A percentile compares a stretch with the other conserved stretches of the same genome.
Conservation (phyloP, 306 rosid species). For the Pyrus pyrifolia region DNA sequence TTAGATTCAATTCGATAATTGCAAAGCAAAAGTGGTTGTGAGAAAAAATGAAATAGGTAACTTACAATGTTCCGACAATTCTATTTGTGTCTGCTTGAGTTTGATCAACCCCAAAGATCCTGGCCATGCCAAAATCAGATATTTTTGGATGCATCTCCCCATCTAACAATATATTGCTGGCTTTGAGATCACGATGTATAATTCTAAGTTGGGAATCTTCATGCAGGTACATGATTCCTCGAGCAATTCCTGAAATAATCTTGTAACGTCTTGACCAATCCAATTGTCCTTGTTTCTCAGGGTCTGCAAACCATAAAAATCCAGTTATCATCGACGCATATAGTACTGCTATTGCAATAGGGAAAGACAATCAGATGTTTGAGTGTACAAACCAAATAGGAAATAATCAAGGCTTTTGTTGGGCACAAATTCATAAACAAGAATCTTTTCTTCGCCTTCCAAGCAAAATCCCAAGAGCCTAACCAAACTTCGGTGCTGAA, state of each 20-base stretch:
- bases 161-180: neutral
- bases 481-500: constrained; percentile 51
- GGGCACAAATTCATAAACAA: constrained; percentile 44
- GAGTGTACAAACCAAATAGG: constrained; percentile 28
- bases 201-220: constrained; percentile 6
- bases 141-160: constrained; percentile 3
- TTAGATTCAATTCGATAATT: neutral
- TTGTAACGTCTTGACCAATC: constrained; percentile 5
- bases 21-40: neutral
- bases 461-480: constrained; percentile 44
- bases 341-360: neutral
- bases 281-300: neutral
- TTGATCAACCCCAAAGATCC: constrained; percentile 7
- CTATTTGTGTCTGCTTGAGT: neutral
- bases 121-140: constrained; percentile 20
- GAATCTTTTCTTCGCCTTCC: constrained; percentile 48
- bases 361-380: neutral
- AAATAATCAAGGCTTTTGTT: constrained; percentile 48
- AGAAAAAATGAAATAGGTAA: neutral
- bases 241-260: neutral
- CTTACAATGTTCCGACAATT: constrained; percentile 18
- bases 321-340: neutral
- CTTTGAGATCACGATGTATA: constrained; percentile 9
- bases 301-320: constrained; percentile 1
- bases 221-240: constrained; percentile 4